phyloP scores from a whole-genome alignment of 805 yeast species.

The Naumovozyma castellii region DNA sequence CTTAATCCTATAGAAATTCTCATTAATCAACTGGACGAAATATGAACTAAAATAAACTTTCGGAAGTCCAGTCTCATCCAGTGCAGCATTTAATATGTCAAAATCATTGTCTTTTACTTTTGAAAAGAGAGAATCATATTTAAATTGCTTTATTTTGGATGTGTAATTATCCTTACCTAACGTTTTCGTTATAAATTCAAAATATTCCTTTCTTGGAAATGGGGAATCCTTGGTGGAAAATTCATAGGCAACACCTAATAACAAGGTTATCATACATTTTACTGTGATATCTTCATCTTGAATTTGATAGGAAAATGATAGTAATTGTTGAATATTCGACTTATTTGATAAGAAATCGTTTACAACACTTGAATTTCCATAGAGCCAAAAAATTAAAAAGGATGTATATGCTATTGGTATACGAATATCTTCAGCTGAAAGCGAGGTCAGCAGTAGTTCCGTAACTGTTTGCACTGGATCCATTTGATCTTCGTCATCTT shows the following conservation, averaged over 20 bases:
- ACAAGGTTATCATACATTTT: constrained; percentile 62
- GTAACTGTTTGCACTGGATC: constrained; percentile 66
- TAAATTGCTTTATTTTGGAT: constrained; percentile 62
- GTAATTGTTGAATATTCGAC: constrained; percentile 54
- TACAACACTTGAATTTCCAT: constrained; percentile 66
- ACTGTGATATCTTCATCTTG: constrained; percentile 45
- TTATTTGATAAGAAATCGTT: constrained; percentile 64
- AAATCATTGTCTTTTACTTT: constrained; percentile 41
- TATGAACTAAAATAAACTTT: constrained; percentile 60
- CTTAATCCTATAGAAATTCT: constrained; percentile 57
- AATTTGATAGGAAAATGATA: constrained; percentile 52
- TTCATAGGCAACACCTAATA: constrained; percentile 74
- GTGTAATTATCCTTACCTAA: constrained; percentile 75
- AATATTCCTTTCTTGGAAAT: constrained; percentile 48
- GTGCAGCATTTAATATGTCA: constrained; percentile 39
- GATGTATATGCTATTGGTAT: constrained; percentile 69
- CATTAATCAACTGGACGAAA: constrained; percentile 59
- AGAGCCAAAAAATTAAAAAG: constrained; percentile 67
- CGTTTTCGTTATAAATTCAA: constrained; percentile 53
- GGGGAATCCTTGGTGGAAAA: constrained; percentile 57
- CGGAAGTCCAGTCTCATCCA: constrained; percentile 83
- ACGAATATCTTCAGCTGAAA: constrained; percentile 60
- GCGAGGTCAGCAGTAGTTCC: constrained; percentile 58
- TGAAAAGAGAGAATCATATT: constrained; percentile 46
- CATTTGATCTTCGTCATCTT: constrained; percentile 48